Conservation (phyloP, 2,329 filamentous ascomycete species). For the Cordyceps fumosorosea region DNA sequence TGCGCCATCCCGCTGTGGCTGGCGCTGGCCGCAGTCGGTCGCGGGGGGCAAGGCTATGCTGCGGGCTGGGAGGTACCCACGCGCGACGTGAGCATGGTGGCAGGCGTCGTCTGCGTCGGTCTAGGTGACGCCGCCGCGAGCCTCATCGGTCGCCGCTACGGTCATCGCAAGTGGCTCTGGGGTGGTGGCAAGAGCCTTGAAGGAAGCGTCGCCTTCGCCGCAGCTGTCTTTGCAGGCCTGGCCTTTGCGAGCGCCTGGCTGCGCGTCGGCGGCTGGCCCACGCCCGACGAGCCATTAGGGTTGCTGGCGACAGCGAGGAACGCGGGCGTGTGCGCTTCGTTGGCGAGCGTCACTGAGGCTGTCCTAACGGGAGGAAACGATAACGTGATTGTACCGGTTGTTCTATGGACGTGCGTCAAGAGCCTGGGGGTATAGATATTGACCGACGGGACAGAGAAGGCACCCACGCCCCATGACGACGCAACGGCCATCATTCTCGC, state of each 20-base stretch:
- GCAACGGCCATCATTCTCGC: background rate
- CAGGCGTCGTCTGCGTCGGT: conserved; percentile 88
- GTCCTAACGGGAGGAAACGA: conserved; percentile 96
- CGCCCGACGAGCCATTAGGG: conserved; percentile 35
- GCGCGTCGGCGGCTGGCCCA: conserved; percentile 66
- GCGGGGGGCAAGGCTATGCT: conserved; percentile 49
- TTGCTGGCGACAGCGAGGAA: conserved; percentile 48
- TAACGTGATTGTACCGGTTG: conserved; percentile 92
- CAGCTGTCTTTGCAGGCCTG: conserved; percentile 71
- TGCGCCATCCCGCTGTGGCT: conserved; percentile 95
- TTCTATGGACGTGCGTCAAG: conserved; percentile 87
- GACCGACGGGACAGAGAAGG: background rate
- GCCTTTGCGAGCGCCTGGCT: conserved; percentile 68
- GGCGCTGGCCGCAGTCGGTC: conserved; percentile 62
- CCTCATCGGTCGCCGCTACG: conserved; percentile 79
- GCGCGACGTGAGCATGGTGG: conserved; percentile 81
- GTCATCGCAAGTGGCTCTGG: conserved; percentile 90
- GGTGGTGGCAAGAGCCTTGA: conserved; percentile 93
- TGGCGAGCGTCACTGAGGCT: conserved; percentile 88
- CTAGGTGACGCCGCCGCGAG: conserved; percentile 92
- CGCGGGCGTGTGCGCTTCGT: conserved; percentile 62
- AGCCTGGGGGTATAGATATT: conserved; percentile 52
- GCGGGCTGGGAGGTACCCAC: conserved; percentile 67
- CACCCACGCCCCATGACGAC: background rate
- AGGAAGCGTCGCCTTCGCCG: conserved; percentile 73